A percentile compares a stretch with the other conserved stretches of the same genome.
Conservation (phyloP, 345 rosid species). For the Linum lewisii region DNA sequence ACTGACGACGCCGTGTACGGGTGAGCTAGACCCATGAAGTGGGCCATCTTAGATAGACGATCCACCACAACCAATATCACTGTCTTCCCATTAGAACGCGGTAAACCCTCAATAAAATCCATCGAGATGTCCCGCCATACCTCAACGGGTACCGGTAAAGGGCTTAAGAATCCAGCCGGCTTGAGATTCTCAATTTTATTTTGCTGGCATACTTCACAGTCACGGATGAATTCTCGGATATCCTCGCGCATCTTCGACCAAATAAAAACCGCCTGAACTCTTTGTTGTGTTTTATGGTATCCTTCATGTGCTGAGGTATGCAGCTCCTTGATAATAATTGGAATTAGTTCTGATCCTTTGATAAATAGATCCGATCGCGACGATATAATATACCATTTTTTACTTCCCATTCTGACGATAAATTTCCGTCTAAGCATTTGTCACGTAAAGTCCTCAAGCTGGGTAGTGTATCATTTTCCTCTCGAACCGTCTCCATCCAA, state of each 20-base stretch:
- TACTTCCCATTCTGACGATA: too few species aligned
- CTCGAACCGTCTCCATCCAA: too few species aligned
- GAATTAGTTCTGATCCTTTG: neutral
- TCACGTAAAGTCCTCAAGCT: too few species aligned
- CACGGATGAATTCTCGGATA: neutral
- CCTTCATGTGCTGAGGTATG: neutral
- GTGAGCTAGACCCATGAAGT: neutral
- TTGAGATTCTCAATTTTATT: neutral
- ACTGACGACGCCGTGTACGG: neutral
- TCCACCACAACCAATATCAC: neutral
- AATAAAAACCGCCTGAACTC: neutral
- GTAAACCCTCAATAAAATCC: neutral
- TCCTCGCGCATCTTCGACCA: neutral
- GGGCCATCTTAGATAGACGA: neutral
- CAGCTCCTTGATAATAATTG: neutral
- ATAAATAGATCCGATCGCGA: neutral
- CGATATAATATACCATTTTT: too few species aligned
- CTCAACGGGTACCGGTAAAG: neutral
- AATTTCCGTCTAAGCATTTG: too few species aligned
- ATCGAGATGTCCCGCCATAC: neutral
- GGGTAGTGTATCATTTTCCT: too few species aligned
- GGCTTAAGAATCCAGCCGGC: neutral
- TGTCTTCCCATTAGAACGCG: neutral
- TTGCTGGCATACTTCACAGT: neutral
- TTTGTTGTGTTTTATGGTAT: neutral